Percentiles rank a stretch among this genome's conserved stretches.
Evolutionary conservation across 1,284 basidiomycete genomes (phyloP).

Genomic region (Gomphus bonarii): DNA sequence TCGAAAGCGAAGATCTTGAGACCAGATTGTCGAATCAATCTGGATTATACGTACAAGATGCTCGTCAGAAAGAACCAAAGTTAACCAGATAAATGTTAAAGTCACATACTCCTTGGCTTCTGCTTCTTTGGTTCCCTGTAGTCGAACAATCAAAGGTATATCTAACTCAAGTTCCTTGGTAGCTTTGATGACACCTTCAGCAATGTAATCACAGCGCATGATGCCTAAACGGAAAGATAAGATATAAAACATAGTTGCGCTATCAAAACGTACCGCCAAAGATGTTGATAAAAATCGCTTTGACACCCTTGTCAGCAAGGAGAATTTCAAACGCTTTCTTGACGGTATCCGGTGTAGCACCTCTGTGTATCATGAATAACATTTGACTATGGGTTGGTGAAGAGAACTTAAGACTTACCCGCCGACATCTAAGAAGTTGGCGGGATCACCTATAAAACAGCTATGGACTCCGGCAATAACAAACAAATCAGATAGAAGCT

Average conservation of each 20-base stretch:
- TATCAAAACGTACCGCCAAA: constrained; percentile 51
- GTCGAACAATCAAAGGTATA: constrained; percentile 86
- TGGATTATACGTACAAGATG: constrained; percentile 23
- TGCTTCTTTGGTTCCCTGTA: constrained; percentile 94
- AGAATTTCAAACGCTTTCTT: constrained; percentile 99
- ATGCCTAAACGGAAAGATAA: constrained; percentile 44
- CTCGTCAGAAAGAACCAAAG: constrained; percentile 2
- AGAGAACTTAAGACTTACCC: constrained; percentile 44
- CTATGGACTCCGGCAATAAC: neutral
- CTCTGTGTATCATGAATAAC: constrained; percentile 34
- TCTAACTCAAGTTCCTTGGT: constrained; percentile 82
- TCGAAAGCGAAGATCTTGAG: constrained; percentile 91
- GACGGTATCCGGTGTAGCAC: constrained; percentile 96
- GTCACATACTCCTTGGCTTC: constrained; percentile 84
- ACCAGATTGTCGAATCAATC: constrained; percentile 87
- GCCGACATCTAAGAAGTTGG: constrained; percentile 98
- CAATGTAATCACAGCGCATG: constrained; percentile 98
- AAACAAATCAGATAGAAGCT: neutral
- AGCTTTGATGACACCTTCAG: constrained; percentile 96
- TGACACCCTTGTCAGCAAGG: constrained; percentile 83
- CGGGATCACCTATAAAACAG: constrained; percentile 50
- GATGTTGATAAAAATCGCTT: constrained; percentile 99
- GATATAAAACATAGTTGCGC: neutral
- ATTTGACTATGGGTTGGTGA: neutral
- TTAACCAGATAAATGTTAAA: neutral